These are phyloP conservation scores for Phycomyces blakesleeanus DNA, from an alignment of 192 early-diverging fungal genomes.

Conservation along the genomic window DNA sequence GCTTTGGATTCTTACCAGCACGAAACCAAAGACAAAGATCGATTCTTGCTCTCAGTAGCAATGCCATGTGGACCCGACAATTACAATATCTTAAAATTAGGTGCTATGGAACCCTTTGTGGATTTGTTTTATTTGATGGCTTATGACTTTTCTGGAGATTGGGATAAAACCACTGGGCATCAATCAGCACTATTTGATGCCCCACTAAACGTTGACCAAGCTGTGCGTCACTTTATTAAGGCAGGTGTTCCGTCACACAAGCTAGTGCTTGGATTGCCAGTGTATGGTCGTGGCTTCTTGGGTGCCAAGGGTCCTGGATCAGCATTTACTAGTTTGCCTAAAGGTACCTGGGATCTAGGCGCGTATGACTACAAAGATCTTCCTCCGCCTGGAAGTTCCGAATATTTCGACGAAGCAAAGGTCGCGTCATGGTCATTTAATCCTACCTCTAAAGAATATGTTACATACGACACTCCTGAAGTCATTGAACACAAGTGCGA, in stretches of 20 bases:
- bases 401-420: constrained; percentile 73
- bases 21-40: constrained; percentile 15
- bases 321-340: constrained; percentile 62
- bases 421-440: constrained; percentile 85
- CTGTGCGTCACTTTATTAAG: constrained; percentile 66
- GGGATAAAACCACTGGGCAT: constrained; percentile 70
- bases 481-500: constrained; percentile 62
- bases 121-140: constrained; percentile 91
- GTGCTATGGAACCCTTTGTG: constrained; percentile 59
- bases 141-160: constrained; percentile 72
- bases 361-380: constrained; percentile 87
- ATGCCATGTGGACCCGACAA: constrained; percentile 59
- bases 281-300: constrained; percentile 92
- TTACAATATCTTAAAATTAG: constrained; percentile 60
- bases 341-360: constrained; percentile 86
- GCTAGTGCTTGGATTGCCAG: constrained; percentile 84
- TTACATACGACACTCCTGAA: constrained; percentile 78
- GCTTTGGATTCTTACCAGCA: constrained; percentile 56
- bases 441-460: constrained; percentile 57
- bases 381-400: constrained; percentile 55
- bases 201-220: constrained; percentile 57
- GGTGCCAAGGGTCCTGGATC: constrained; percentile 71
- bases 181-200: constrained; percentile 81
- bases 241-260: constrained; percentile 79
- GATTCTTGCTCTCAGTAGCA: constrained; percentile 67